Percentiles rank a stretch among this genome's conserved stretches.
Conservation (phyloP, 176 grass and related monocot species). For the Guadua angustifolia region DNA sequence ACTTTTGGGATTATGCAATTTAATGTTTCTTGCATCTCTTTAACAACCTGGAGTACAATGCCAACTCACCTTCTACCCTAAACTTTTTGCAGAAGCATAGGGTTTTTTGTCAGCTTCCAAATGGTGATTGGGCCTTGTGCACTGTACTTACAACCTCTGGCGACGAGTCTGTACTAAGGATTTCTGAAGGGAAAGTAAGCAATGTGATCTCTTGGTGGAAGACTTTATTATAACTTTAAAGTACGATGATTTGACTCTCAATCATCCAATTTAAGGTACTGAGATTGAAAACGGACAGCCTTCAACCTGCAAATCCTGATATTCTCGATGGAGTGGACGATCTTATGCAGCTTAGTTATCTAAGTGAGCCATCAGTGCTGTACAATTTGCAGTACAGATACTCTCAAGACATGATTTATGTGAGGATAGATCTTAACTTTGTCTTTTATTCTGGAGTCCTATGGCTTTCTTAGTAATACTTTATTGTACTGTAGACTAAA, state of each 20-base stretch:
- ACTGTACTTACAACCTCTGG: constrained; percentile 76
- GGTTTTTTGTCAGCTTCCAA: constrained; percentile 79
- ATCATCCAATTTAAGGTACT: constrained; percentile 63
- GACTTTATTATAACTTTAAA: constrained; percentile 5
- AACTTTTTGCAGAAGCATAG: constrained; percentile 74
- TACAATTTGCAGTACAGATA: constrained; percentile 97
- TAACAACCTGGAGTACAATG: constrained; percentile 13
- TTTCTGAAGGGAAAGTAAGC: constrained; percentile 85
- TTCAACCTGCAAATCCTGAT: constrained; percentile 93
- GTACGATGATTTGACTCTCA: constrained; percentile 26
- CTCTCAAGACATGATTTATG: constrained; percentile 85
- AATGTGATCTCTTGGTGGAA: constrained; percentile 19
- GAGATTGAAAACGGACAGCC: constrained; percentile 73
- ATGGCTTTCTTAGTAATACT: constrained; percentile 49
- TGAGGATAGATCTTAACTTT: constrained; percentile 53
- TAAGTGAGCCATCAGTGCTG: constrained; percentile 92
- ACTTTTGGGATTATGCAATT: constrained; percentile 26
- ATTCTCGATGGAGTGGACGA: constrained; percentile 97
- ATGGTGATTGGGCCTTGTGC: constrained; percentile 83
- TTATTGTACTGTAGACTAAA: constrained; percentile 80
- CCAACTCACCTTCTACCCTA: constrained; percentile 34
- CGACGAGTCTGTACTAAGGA: constrained; percentile 71
- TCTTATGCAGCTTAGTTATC: constrained; percentile 99
- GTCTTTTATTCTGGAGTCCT: constrained; percentile 21
- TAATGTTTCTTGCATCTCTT: constrained; percentile 3